A percentile compares a stretch with the other conserved stretches of the same genome.
These are phyloP conservation scores for Alternaria metachromatica DNA, from an alignment of 2,329 filamentous ascomycete genomes.

Conservation along the genomic window DNA sequence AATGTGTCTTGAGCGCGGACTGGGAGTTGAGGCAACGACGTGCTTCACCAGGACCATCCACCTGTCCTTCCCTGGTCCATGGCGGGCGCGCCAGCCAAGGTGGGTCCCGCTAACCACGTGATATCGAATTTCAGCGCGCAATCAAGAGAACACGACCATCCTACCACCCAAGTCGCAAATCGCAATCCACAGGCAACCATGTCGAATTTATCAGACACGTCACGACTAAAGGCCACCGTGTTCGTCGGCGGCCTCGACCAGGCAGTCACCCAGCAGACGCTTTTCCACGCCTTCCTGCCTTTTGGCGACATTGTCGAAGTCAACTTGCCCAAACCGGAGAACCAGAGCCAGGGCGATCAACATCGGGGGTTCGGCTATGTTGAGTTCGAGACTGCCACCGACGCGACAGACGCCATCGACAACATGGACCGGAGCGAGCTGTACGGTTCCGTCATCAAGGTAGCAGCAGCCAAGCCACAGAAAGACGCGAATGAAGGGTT, in stretches of 20 bases:
- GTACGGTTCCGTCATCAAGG: constrained; percentile 89
- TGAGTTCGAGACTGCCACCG: constrained; percentile 84
- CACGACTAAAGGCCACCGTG: constrained; percentile 87
- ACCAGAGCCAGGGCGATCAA: constrained; percentile 75
- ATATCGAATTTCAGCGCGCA: constrained; percentile 28
- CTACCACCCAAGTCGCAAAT: background rate
- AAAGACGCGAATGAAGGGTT: constrained; percentile 88
- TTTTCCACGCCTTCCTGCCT: constrained; percentile 92
- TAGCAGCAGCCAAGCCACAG: constrained; percentile 88
- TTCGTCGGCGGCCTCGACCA: constrained; percentile 90
- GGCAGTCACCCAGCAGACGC: constrained; percentile 73
- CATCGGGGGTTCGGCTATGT: constrained; percentile 97
- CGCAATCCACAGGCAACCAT: constrained; percentile 10
- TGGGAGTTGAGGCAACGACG: constrained; percentile 30
- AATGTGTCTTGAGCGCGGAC: constrained; percentile 26
- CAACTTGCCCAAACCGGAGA: constrained; percentile 85
- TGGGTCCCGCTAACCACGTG: constrained; percentile 31
- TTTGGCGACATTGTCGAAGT: constrained; percentile 96
- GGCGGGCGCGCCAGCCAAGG: constrained; percentile 17
- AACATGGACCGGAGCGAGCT: constrained; percentile 99
- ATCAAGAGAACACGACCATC: constrained; percentile 3
- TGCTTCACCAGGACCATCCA: constrained; percentile 41
- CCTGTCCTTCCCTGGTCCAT: constrained; percentile 43
- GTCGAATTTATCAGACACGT: constrained; percentile 75
- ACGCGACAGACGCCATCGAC: constrained; percentile 94